A percentile compares a stretch with the other conserved stretches of the same genome.
Evolutionary conservation across 2,329 filamentous ascomycete genomes (phyloP).

Genomic region (Venturia effusa): DNA sequence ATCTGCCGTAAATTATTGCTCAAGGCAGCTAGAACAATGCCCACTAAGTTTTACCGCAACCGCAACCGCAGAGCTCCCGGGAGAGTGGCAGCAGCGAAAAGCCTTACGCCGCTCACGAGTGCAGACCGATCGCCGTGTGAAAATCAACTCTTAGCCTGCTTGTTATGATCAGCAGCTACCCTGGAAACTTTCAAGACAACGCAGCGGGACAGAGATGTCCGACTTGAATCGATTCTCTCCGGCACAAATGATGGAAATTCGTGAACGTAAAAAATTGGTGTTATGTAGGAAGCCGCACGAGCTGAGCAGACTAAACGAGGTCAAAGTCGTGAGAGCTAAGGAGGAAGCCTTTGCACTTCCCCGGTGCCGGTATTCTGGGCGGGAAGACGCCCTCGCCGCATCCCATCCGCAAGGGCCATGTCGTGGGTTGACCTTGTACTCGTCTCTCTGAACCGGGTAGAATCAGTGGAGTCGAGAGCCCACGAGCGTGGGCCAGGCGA

Average conservation of each 20-base stretch:
- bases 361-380: constrained; percentile 3
- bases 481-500: neutral
- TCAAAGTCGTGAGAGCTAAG: neutral
- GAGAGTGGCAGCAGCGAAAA: neutral
- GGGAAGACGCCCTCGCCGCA: neutral
- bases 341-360: neutral
- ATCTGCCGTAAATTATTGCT: neutral
- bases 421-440: neutral
- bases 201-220: neutral
- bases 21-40: neutral
- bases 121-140: too few relatives aligned
- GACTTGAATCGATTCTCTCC: neutral
- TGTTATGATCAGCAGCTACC: neutral
- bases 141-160: neutral
- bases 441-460: neutral
- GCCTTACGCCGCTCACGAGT: neutral
- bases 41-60: neutral
- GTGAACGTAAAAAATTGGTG: neutral
- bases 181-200: neutral
- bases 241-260: neutral
- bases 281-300: neutral
- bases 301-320: neutral
- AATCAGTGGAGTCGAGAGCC: neutral
- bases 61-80: neutral
- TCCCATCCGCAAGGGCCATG: neutral